These are phyloP conservation scores for Dysphania ambrosioides DNA, from an alignment of 148 eudicot species.

Conservation along the genomic window DNA sequence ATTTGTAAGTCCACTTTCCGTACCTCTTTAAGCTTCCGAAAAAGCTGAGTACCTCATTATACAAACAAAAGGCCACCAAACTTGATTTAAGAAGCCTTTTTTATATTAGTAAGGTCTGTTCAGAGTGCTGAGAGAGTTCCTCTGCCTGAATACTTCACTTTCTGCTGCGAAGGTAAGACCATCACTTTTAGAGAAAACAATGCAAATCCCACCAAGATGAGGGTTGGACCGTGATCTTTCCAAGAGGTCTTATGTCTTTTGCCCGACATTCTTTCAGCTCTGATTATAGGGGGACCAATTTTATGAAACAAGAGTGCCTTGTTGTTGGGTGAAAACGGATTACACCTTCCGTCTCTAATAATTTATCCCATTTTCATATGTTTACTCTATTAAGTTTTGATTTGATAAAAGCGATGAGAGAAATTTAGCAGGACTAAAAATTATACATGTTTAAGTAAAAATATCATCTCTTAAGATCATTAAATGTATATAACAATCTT, in stretches of 20 bases:
- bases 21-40: constrained; percentile 2
- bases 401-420: no score
- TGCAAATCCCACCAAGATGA: constrained; percentile 9
- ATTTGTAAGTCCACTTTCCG: not conserved
- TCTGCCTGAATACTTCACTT: not conserved
- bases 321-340: not conserved
- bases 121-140: constrained; percentile 1
- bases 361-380: no score
- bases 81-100: not conserved
- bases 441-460: no score
- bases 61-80: constrained; percentile 11
- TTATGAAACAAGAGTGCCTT: not conserved
- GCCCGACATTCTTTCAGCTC: constrained; percentile 15
- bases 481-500: no score
- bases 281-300: not conserved
- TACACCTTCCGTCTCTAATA: no score
- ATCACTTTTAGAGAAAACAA: constrained; percentile 8
- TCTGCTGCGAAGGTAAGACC: constrained; percentile 16
- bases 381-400: no score
- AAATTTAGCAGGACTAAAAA: no score
- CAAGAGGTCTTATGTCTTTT: not conserved
- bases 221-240: constrained; percentile 19
- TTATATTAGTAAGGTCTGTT: constrained; percentile 7
- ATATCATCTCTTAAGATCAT: no score
- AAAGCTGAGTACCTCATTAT: constrained; percentile 22